Conservation (phyloP, 805 yeast species). For the Martiniozyma abietophila region DNA sequence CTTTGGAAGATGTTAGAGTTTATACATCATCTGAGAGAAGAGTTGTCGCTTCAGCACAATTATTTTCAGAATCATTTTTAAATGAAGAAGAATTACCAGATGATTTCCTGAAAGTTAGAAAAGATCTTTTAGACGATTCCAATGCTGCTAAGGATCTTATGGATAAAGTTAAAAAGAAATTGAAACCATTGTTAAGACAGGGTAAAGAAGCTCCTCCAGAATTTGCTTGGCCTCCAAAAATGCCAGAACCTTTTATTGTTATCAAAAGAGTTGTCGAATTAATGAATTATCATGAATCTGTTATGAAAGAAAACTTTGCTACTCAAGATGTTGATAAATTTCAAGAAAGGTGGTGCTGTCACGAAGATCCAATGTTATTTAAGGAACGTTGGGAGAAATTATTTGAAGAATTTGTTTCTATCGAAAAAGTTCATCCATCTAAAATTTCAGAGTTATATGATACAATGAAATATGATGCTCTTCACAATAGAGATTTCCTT, state of each 20-base stretch:
- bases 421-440: conserved; percentile 95
- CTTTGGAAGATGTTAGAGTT: conserved; percentile 76
- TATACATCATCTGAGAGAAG: conserved; percentile 92
- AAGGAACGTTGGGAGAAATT: conserved; percentile 96
- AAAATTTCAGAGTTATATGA: conserved; percentile 94
- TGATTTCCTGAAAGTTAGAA: conserved; percentile 71
- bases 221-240: conserved; percentile 97
- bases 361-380: conserved; percentile 84
- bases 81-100: conserved; percentile 66
- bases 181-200: conserved; percentile 87
- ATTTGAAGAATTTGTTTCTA: conserved; percentile 82
- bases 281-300: conserved; percentile 82
- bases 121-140: conserved; percentile 88
- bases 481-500: conserved; percentile 86
- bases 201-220: conserved; percentile 97
- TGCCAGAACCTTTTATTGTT: conserved; percentile 95
- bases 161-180: conserved; percentile 96
- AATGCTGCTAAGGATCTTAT: conserved; percentile 96
- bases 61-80: conserved; percentile 68
- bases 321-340: conserved; percentile 55
- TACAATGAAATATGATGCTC: conserved; percentile 97
- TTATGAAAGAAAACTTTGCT: conserved; percentile 74
- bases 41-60: conserved; percentile 85
- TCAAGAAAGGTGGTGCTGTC: conserved; percentile 91
- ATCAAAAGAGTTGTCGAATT: conserved; percentile 89